These are phyloP conservation scores for Ogataea paraovalis DNA, from an alignment of 805 yeast species.

Conservation along the genomic window DNA sequence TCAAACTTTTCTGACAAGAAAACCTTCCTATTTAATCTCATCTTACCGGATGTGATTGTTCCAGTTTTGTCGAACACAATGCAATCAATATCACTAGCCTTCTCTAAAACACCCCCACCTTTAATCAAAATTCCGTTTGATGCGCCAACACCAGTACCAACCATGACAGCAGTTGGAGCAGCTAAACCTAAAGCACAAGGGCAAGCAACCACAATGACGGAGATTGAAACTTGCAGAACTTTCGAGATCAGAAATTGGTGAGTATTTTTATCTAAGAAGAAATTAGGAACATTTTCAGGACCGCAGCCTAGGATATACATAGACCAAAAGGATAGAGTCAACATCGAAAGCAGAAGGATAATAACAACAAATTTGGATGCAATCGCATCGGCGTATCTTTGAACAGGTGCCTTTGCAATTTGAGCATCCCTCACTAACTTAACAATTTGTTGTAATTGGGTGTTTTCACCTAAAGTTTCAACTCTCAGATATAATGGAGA, in stretches of 20 bases:
- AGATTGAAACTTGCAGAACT: conserved; percentile 68
- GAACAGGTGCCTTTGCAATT: conserved; percentile 83
- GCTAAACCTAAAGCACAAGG: conserved; percentile 86
- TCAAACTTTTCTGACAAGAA: conserved; percentile 11
- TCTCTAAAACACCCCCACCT: conserved; percentile 87
- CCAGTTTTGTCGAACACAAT: conserved; percentile 95
- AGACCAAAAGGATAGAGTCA: conserved; percentile 68
- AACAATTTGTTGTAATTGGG: conserved; percentile 85
- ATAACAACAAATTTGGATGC: conserved; percentile 84
- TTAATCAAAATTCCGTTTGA: conserved; percentile 82
- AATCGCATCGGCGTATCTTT: conserved; percentile 77
- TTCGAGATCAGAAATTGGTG: conserved; percentile 20
- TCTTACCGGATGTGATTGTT: conserved; percentile 81
- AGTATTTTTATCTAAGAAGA: conserved; percentile 23
- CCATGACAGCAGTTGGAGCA: conserved; percentile 98
- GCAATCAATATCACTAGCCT: conserved; percentile 56
- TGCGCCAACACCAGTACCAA: conserved; percentile 97
- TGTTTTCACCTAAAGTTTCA: conserved; percentile 70
- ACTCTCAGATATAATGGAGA: conserved; percentile 69
- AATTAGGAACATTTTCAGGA: conserved; percentile 19
- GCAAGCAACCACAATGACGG: conserved; percentile 94
- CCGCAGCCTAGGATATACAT: conserved; percentile 27
- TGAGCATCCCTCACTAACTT: conserved; percentile 86
- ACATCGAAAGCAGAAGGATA: conserved; percentile 55
- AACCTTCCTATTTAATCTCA: conserved; percentile 40